Conservation (phyloP, 2,329 filamentous ascomycete species). For the Talaromyces sp. region DNA sequence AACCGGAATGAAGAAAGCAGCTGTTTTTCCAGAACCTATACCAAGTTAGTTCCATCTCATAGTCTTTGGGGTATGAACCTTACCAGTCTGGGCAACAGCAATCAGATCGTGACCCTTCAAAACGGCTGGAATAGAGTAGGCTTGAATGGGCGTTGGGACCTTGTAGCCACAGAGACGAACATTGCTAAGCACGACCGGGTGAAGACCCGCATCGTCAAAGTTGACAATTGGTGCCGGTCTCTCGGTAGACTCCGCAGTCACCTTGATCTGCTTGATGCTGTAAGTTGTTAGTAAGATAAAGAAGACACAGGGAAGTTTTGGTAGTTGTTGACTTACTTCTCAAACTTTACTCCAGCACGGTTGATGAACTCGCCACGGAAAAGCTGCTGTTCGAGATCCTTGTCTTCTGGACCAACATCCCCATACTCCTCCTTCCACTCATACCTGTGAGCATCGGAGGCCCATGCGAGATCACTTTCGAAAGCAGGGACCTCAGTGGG, state of each 20-base stretch:
- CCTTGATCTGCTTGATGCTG: constrained; percentile 46
- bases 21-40: constrained; percentile 91
- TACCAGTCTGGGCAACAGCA: constrained; percentile 88
- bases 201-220: constrained; percentile 76
- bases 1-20: constrained; percentile 84
- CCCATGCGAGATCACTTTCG: constrained; percentile 33
- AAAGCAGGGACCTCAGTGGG: constrained; percentile 22
- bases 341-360: constrained; percentile 59
- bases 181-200: constrained; percentile 78
- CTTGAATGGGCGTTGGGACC: constrained; percentile 79
- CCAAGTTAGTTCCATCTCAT: background rate
- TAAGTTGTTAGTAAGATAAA: constrained; percentile 5
- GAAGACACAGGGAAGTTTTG: background rate
- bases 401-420: constrained; percentile 70
- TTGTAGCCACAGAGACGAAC: constrained; percentile 67
- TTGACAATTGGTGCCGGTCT: constrained; percentile 45
- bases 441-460: constrained; percentile 62
- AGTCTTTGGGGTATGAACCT: constrained; percentile 23
- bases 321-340: constrained; percentile 46
- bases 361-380: constrained; percentile 57
- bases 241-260: constrained; percentile 46
- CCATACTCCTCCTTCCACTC: constrained; percentile 83
- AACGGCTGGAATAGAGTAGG: constrained; percentile 77
- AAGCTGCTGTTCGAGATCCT: constrained; percentile 68
- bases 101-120: constrained; percentile 75